These are phyloP conservation scores for Helianthus tuberosus DNA, from an alignment of 129 eudicot genomes.

Conservation along the genomic window DNA sequence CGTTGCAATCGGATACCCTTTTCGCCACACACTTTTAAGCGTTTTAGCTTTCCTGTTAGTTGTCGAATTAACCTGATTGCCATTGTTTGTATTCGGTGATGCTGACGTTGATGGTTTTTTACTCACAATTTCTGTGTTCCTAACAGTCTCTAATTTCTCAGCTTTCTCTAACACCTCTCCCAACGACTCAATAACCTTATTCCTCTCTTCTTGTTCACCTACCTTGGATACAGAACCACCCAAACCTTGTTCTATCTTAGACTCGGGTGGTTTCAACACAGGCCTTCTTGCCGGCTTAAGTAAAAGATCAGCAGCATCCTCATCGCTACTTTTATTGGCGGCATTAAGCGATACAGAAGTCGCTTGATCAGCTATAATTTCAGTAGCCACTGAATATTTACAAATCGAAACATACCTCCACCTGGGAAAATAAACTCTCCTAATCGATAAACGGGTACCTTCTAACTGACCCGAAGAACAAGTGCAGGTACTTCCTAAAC, in stretches of 20 bases:
- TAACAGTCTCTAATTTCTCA: conserved; percentile 64
- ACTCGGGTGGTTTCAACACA: conserved; percentile 44
- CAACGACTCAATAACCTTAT: conserved; percentile 74
- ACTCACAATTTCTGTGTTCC: conserved; percentile 32
- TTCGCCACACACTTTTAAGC: conserved; percentile 85
- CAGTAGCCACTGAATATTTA: conserved; percentile 72
- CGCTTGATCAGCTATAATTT: conserved; percentile 73
- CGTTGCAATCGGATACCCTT: conserved; percentile 68
- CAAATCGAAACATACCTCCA: conserved; percentile 77
- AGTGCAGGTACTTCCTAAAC: conserved; percentile 73
- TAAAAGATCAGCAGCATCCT: conserved; percentile 49
- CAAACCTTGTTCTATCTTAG: conserved; percentile 41
- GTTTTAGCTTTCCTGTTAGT: conserved; percentile 48
- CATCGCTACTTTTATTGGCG: conserved; percentile 49
- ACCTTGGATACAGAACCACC: conserved; percentile 25
- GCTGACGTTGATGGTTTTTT: conserved; percentile 19
- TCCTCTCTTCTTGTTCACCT: conserved; percentile 52
- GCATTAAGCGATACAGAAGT: conserved; percentile 63
- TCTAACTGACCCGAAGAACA: conserved; percentile 65
- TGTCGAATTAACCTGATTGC: conserved; percentile 30
- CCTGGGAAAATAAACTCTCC: conserved; percentile 48
- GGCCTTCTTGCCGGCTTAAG: conserved; percentile 71
- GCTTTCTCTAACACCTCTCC: conserved; percentile 83
- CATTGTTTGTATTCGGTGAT: conserved; percentile 29
- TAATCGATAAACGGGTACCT: conserved; percentile 54